Conservation (phyloP, 2,329 filamentous ascomycete genomes). For the Claviceps digitariae region DNA sequence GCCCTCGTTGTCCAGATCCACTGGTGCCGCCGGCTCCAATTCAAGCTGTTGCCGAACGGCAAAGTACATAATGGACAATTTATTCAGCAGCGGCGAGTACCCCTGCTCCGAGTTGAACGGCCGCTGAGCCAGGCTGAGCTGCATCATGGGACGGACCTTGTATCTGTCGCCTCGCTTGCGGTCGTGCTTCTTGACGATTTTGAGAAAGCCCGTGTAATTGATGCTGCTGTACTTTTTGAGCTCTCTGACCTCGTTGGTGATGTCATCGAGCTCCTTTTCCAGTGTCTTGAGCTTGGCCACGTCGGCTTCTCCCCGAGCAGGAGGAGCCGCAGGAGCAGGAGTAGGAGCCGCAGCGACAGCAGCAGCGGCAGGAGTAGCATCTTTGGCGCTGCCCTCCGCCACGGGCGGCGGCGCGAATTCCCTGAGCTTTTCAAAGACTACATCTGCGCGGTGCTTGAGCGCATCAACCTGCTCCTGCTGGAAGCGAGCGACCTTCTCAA, state of each 20-base stretch:
- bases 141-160: slow-evolving; percentile 80
- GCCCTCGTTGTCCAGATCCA: slow-evolving; percentile 37
- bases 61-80: slow-evolving; percentile 89
- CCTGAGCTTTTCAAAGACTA: slow-evolving; percentile 55
- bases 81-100: slow-evolving; percentile 80
- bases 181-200: slow-evolving; percentile 98
- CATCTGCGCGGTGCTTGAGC: slow-evolving; percentile 40
- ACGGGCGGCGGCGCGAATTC: slow-evolving; percentile 53
- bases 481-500: slow-evolving; percentile 89
- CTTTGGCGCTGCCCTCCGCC: slow-evolving; percentile 15
- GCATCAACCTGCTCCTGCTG: slow-evolving; percentile 61
- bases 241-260: slow-evolving; percentile 83
- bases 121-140: slow-evolving; percentile 73
- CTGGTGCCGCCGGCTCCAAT: slow-evolving; percentile 24
- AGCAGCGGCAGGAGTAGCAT: background rate
- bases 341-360: background rate
- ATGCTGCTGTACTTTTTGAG: slow-evolving; percentile 90
- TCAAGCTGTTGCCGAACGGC: slow-evolving; percentile 79
- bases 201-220: slow-evolving; percentile 96
- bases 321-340: background rate
- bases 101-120: slow-evolving; percentile 88
- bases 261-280: slow-evolving; percentile 66
- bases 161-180: slow-evolving; percentile 78
- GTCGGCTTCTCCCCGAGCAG: slow-evolving; percentile 31
- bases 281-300: slow-evolving; percentile 52